These are phyloP conservation scores for Talaromyces sp. DNA, from an alignment of 2,329 filamentous ascomycete species.

Conservation along the genomic window DNA sequence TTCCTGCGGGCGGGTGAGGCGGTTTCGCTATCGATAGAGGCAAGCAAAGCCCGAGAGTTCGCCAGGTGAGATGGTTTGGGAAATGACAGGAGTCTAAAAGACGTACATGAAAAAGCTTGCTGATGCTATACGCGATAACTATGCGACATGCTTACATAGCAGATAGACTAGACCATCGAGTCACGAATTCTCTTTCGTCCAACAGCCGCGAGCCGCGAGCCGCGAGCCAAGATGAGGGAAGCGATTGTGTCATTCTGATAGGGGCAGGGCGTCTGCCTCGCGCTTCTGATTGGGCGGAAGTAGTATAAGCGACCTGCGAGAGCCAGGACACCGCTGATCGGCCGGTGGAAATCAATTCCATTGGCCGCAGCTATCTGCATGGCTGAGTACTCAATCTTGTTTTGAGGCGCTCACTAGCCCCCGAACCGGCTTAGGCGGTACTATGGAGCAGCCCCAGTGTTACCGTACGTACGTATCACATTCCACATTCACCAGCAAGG, in stretches of 20 bases:
- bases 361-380: neutral
- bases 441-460: neutral
- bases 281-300: neutral
- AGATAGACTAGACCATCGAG: neutral
- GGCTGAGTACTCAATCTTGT: constrained; percentile 7
- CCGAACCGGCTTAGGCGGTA: neutral
- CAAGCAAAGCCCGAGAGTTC: neutral
- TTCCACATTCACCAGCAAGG: neutral
- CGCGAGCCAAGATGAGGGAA: neutral
- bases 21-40: neutral
- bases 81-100: neutral
- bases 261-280: neutral
- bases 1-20: neutral
- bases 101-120: neutral
- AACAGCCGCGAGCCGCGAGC: constrained; percentile 1
- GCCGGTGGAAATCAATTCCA: neutral
- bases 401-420: neutral
- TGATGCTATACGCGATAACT: neutral
- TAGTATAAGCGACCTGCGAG: neutral
- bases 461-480: neutral
- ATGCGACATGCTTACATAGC: neutral
- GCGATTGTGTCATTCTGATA: neutral
- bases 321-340: neutral
- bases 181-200: neutral
- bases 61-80: neutral